Conservation (phyloP, 768 basidiomycete genomes). For the Amanita pseudoporphyria region DNA sequence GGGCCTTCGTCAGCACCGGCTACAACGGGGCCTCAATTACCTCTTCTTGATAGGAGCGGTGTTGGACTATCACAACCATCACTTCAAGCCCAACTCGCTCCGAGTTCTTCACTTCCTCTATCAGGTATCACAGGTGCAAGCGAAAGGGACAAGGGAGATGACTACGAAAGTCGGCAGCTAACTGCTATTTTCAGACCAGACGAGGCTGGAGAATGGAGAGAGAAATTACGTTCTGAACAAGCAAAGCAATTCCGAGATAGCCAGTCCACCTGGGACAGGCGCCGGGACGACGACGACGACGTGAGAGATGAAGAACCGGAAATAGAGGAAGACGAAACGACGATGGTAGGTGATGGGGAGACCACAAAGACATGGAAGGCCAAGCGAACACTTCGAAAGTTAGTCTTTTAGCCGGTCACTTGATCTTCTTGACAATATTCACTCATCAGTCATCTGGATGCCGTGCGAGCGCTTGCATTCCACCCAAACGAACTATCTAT, state of each 20-base stretch:
- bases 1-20: conserved; percentile 41
- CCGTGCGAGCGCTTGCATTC: conserved; percentile 85
- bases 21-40: conserved; percentile 29
- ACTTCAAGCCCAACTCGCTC: conserved; percentile 25
- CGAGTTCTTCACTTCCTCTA: conserved; percentile 23
- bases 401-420: conserved; percentile 27
- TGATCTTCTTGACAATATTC: conserved; percentile 12
- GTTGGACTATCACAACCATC: conserved; percentile 30
- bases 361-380: conserved; percentile 75
- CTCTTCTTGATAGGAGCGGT: conserved; percentile 39
- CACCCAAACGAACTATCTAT: conserved; percentile 78
- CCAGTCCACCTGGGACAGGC: conserved; percentile 39
- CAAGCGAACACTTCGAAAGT: conserved; percentile 85
- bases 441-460: conserved; percentile 73
- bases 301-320: conserved; percentile 63
- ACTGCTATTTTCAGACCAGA: conserved; percentile 86
- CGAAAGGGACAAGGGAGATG: conserved; percentile 37
- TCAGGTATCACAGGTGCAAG: conserved; percentile 17
- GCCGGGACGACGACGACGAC: conserved; percentile 52
- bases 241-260: conserved; percentile 31
- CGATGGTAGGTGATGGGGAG: conserved; percentile 59
- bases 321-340: conserved; percentile 55
- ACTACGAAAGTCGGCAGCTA: conserved; percentile 42
- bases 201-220: conserved; percentile 79
- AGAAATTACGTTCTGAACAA: conserved; percentile 56